Evolutionary conservation across 257 asterid genomes (phyloP), one percentile per base, ranked within the genome.

Genomic region (Ballota nigra): DNA sequence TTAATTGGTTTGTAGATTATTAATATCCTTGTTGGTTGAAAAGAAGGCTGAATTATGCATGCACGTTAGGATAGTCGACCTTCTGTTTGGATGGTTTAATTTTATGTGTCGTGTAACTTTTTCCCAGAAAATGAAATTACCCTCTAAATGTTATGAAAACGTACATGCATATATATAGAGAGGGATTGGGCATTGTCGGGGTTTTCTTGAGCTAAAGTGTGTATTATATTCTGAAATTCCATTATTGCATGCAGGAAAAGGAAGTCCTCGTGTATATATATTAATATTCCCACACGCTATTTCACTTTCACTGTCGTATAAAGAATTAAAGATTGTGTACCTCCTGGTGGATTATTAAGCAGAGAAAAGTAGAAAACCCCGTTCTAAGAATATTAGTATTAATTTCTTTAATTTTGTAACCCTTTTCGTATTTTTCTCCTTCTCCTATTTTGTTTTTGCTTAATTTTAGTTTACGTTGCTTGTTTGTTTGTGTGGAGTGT

Each of bases 181-280:
- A 4, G 52, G 16, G 55, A n/a, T 47, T 47, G 55, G 55, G 3
- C 41, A 15, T 43, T 43, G 70, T 26, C 33, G 71, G 60, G 71
- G 58, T 45, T 66, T 65, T 45, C 28, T 66, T 66, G 20, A 8
- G 71, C 41, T 66, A 20, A 23, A 6, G 51, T 41, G 29, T 7
- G 20, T 38, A 31, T 38, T 4, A 13, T 9, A 4, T 9, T 49
- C 1, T 16, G 19, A 2, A 63, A 19, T 22, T 26, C 26, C 75
- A 52, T 78, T 68, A 72, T 75, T 67, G 71, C 68, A 74, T 74
- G 78, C 56, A 38, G 18, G 29, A 56, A 55, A 67, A 12, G 52
- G 4, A 43, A 43, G 6, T 15, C 16, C 52, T 43, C 52, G 16
- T n/a, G n/a, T n/a, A n/a, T 41, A 41, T 66, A 66, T n/a, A 3